Base-by-base conservation (phyloP, 192 early-diverging fungal genomes). In the Geranomyces variabilis region DNA sequence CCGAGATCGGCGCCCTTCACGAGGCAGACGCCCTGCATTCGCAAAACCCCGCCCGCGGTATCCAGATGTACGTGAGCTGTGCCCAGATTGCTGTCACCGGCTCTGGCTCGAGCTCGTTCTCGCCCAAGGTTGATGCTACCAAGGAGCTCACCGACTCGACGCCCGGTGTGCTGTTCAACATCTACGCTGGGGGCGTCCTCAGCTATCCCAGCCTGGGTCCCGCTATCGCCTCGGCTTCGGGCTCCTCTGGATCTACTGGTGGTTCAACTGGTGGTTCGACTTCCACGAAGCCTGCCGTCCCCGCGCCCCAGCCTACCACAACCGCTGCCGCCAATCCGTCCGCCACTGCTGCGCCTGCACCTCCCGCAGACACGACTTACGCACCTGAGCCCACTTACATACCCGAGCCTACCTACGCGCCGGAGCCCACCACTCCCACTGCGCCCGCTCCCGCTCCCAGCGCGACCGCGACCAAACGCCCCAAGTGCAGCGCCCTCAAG, bases 1-100 rank as follows among this genome's bases (percentile, higher is more conserved):
- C 67, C 58, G 73, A 75, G 53, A 63, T 75, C 26, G 41, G 19
- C 36, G 70, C 73, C 43, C 61, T 75, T 19, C 73, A 75, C 73
- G 73, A 73, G 59, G 58, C 69, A 19, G 66, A 72, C 60, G 34
- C 46, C 47, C 1, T 53, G 36, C n/a, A 29, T 17, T 6, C 48
- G n/a, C 49, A 51, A 19, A 67, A 67, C 53, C 66, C 49, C 48
- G 66, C 47, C 36, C 69, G 67, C n/a, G 73, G 73, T 21, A 36
- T 56, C 66, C 73, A 75, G 49, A 26, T 75, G 45, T 75, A 75
- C 70, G 45, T 66, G 56, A 29, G 33, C 61, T 75, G 73, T 46
- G 24, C 57, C 61, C 49, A 75, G 46, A 22, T 75, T 14, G 21
- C 22, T 5, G 73, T 75, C 19, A 64, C 73, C 3, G 69, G 69